Base-by-base conservation (phyloP, 2,329 filamentous ascomycete species). In the Aspergillus clavatus region DNA sequence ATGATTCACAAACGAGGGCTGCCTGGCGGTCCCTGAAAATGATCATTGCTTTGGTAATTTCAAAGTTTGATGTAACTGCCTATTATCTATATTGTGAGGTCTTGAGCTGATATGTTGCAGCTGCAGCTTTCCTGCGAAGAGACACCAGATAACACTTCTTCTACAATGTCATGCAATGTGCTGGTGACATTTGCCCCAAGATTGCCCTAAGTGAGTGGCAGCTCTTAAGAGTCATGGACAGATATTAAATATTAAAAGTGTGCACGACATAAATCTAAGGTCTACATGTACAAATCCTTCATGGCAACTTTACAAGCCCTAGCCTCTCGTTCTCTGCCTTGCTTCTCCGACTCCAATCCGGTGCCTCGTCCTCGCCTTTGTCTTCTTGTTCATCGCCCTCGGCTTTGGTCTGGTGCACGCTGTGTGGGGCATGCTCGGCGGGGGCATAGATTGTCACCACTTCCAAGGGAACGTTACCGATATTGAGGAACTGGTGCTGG, bases 401-500 rank as follows among this genome's bases (percentile, higher is more conserved):
- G 51, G 80, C 80, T 63, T 84, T 84, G 0, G 77, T 82, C 65
- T 76, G 70, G 58, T 84, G 81, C 40, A 83, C 76, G 2, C 77
- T 78, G 10, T 71, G 75, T 3, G 78, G 69, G 47, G 77, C 71
- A 60, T 84, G 81, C 65, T 84, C 81, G 0, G 80, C 80, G 0
- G 80, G 80, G 10, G 74, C 74, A 59, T 84, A 84, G 4, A 84
- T 75, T 0, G 81, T 84, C 40, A 83, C 77, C 28, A 84, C 59
- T 52, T 83, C 78, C 41, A 84, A 60, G 2, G 81, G 80, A 40
- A 74, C 73, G 0, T 76, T 71, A 1, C 81, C 80, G 2, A 71
- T 80, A 46, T 83, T 84, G 40, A 83, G 67, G 59, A 84, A 84
- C 57, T 84, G 80, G 59, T 84, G 81, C 61, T 81, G 78, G 2